Percentiles rank a stretch among this genome's conserved stretches.
phyloP scores from a whole-genome alignment of 75 land plant species.

The Cupressus sempervirens region DNA sequence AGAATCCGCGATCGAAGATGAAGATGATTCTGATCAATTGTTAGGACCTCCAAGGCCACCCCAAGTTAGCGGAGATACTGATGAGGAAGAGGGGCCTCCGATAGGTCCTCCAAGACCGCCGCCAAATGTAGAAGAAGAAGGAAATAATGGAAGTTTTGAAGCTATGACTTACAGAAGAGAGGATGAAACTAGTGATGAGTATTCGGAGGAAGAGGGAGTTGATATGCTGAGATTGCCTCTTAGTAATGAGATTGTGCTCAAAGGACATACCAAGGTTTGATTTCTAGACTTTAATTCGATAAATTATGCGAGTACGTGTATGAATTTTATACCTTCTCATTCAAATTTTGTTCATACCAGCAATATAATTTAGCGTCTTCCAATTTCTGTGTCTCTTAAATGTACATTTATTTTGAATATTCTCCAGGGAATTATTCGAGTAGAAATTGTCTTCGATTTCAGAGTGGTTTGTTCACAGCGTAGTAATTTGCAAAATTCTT shows the following conservation, averaged over 20 bases:
- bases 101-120: conserved; percentile 36
- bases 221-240: conserved; percentile 61
- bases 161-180: conserved; percentile 13
- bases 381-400: not conserved
- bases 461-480: too few relatives aligned
- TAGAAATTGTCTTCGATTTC: too few relatives aligned
- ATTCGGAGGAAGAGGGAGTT: conserved; percentile 30
- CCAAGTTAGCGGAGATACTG: not conserved
- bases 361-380: too few relatives aligned
- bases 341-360: too few relatives aligned
- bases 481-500: too few relatives aligned
- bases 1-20: conserved; percentile 13
- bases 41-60: conserved; percentile 69
- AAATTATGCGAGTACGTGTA: not conserved
- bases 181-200: conserved; percentile 14
- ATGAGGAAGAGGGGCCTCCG: conserved; percentile 25
- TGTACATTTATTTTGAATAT: not conserved
- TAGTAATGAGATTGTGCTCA: conserved; percentile 90
- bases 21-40: conserved; percentile 30
- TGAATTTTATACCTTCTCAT: too few relatives aligned
- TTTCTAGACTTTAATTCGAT: not conserved
- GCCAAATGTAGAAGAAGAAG: conserved; percentile 12
- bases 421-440: not conserved
- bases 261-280: conserved; percentile 90
- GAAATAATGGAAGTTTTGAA: conserved; percentile 29